These are phyloP conservation scores for Stemphylium vesicarium DNA, from an alignment of 2,329 filamentous ascomycete species.

Conservation along the genomic window DNA sequence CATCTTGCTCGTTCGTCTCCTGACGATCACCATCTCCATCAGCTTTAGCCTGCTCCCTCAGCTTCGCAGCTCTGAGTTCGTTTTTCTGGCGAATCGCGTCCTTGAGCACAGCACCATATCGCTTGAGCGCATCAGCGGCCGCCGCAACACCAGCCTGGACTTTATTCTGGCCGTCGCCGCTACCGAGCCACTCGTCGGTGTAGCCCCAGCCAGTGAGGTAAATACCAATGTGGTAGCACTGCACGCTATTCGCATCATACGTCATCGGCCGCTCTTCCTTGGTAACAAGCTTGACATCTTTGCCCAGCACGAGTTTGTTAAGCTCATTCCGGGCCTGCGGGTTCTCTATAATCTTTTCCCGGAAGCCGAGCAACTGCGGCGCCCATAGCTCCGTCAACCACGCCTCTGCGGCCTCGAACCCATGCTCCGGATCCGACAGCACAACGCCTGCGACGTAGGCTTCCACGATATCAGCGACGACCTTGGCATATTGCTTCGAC, in stretches of 20 bases:
- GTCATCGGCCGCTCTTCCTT: slow-evolving; percentile 60
- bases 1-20: not conserved
- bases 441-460: slow-evolving; percentile 85
- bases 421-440: slow-evolving; percentile 68
- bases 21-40: not conserved
- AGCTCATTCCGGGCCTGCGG: slow-evolving; percentile 49
- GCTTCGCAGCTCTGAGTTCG: slow-evolving; percentile 23
- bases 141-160: slow-evolving; percentile 72
- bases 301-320: slow-evolving; percentile 42
- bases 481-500: slow-evolving; percentile 62
- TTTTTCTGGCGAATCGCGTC: slow-evolving; percentile 29
- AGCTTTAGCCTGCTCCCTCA: slow-evolving; percentile 18
- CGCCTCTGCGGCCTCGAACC: slow-evolving; percentile 64
- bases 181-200: slow-evolving; percentile 65
- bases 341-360: slow-evolving; percentile 45
- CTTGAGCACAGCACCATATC: slow-evolving; percentile 24
- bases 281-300: slow-evolving; percentile 48
- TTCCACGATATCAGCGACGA: slow-evolving; percentile 87
- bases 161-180: slow-evolving; percentile 70
- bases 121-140: slow-evolving; percentile 67
- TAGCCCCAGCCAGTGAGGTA: slow-evolving; percentile 74
- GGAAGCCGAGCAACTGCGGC: slow-evolving; percentile 35
- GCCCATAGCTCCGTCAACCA: slow-evolving; percentile 83
- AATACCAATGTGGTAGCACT: slow-evolving; percentile 67
- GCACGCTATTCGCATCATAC: slow-evolving; percentile 58